Evolutionary conservation across 805 yeast genomes (phyloP).

Genomic region (Metschnikowia lachancei): DNA sequence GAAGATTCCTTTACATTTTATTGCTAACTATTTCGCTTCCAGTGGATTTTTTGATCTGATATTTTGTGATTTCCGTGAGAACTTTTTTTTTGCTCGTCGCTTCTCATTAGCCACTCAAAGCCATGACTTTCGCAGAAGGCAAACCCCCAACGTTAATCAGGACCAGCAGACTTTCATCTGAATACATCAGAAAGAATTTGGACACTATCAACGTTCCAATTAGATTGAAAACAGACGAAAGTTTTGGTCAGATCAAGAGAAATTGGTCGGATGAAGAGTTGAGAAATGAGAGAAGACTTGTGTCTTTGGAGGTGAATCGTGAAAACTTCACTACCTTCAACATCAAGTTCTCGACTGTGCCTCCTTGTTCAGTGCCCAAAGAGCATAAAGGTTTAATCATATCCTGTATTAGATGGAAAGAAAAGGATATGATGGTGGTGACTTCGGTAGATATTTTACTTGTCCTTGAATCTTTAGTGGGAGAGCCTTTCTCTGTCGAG

Average conservation of each 20-base stretch:
- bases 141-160: slow-evolving; percentile 12
- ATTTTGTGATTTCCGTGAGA: neutral
- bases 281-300: slow-evolving; percentile 45
- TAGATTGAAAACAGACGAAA: slow-evolving; percentile 28
- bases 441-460: slow-evolving; percentile 65
- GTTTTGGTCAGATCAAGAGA: slow-evolving; percentile 35
- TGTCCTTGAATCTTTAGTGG: slow-evolving; percentile 55
- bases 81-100: neutral
- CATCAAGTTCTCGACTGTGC: slow-evolving; percentile 9
- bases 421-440: slow-evolving; percentile 46
- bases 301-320: slow-evolving; percentile 39
- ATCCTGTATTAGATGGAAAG: slow-evolving; percentile 59
- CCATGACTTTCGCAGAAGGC: slow-evolving; percentile 1
- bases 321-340: slow-evolving; percentile 20
- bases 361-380: slow-evolving; percentile 38
- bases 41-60: neutral
- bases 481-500: slow-evolving; percentile 55
- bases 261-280: slow-evolving; percentile 50
- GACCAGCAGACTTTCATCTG: slow-evolving; percentile 19
- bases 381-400: slow-evolving; percentile 45
- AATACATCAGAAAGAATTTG: slow-evolving; percentile 17
- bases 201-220: slow-evolving; percentile 28
- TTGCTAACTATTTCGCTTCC: neutral
- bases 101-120: slow-evolving; percentile 1
- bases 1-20: neutral